Evolutionary conservation across 306 rosid genomes (phyloP).

Genomic region (Dicorynia guianensis): DNA sequence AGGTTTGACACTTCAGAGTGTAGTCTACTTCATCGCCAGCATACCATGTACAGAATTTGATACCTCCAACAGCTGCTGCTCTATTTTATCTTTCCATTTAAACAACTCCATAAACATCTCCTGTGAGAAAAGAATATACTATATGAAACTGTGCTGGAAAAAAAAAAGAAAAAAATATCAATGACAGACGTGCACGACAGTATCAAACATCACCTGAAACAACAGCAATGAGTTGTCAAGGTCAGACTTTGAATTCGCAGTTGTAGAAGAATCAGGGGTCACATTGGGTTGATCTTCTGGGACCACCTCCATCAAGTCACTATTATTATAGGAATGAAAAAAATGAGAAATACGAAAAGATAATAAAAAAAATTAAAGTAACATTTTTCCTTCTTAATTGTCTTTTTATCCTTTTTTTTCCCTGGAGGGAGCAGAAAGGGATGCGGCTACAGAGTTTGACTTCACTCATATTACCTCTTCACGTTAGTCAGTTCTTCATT

Average conservation of each 20-base stretch:
- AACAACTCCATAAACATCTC: slow-evolving; percentile 77
- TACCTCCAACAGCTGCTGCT: slow-evolving; percentile 72
- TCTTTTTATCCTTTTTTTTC: background rate
- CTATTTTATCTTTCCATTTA: slow-evolving; percentile 82
- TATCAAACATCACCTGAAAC: slow-evolving; percentile 69
- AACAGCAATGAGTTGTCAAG: slow-evolving; percentile 56
- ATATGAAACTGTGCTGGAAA: slow-evolving; percentile 10
- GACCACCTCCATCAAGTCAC: slow-evolving; percentile 52
- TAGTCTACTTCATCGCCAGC: slow-evolving; percentile 55
- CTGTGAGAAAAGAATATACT: slow-evolving; percentile 45
- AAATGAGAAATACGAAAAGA: slow-evolving; percentile 31
- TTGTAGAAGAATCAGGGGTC: slow-evolving; percentile 80
- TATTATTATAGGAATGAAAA: slow-evolving; percentile 38
- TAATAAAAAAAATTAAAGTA: background rate
- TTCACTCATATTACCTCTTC: slow-evolving; percentile 55
- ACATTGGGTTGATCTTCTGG: slow-evolving; percentile 65
- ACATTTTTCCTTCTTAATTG: background rate
- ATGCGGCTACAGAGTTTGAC: slow-evolving; percentile 1
- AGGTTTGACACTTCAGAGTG: slow-evolving; percentile 38
- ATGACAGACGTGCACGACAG: background rate
- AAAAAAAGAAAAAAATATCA: background rate
- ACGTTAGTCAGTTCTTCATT: slow-evolving; percentile 52
- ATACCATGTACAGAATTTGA: slow-evolving; percentile 64
- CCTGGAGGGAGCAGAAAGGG: background rate
- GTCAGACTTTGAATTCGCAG: slow-evolving; percentile 70